Evolutionary conservation across 345 rosid genomes (phyloP).

Genomic region (Tarenaya hassleriana): DNA sequence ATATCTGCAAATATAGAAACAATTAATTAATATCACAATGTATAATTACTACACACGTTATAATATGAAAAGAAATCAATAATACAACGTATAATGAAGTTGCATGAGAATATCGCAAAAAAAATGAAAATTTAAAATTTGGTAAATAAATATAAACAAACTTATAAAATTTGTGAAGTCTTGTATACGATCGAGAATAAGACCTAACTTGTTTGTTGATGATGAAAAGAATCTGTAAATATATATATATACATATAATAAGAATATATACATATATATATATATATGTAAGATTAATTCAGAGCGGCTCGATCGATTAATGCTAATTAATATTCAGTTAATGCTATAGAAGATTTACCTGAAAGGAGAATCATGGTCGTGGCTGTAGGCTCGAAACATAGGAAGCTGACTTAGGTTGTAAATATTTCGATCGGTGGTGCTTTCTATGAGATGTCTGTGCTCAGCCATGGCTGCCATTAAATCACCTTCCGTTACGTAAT

Average conservation of each 20-base stretch:
- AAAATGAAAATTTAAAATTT: conserved; percentile 1
- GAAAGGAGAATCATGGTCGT: conserved; percentile 37
- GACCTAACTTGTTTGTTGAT: no score
- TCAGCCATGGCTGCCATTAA: conserved; percentile 43
- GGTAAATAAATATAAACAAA: not conserved
- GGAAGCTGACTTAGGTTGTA: conserved; percentile 75
- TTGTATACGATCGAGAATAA: no score
- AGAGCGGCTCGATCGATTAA: no score
- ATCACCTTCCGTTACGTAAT: no score
- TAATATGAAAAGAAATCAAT: no score
- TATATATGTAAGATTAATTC: not conserved
- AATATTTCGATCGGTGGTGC: conserved; percentile 52
- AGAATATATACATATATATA: not conserved
- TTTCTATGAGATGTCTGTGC: conserved; percentile 53
- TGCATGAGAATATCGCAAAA: not conserved
- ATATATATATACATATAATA: no score
- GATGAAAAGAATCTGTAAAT: no score
- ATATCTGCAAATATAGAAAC: conserved; percentile 28
- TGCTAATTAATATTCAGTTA: no score
- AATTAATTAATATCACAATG: not conserved
- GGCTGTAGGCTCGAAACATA: conserved; percentile 53
- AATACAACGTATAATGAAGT: no score
- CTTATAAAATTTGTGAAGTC: no score
- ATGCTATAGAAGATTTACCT: conserved; percentile 31
- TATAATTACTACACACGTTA: no score